Percentiles rank a stretch among this genome's conserved stretches.
These are phyloP conservation scores for Ascochyta rabiei DNA, from an alignment of 2,329 filamentous ascomycete species.

Conservation along the genomic window DNA sequence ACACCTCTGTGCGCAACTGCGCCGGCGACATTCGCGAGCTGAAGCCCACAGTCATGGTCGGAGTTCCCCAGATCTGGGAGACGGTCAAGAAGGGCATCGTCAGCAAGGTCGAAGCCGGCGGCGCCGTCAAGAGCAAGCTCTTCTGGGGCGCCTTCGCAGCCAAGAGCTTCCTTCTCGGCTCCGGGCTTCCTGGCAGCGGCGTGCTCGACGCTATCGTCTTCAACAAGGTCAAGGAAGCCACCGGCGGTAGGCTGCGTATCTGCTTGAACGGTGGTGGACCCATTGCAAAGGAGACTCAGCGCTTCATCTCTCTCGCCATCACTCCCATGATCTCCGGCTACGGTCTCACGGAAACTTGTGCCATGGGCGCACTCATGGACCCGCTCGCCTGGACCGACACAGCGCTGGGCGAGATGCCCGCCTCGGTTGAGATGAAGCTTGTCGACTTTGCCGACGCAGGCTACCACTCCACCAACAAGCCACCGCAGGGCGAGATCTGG, in stretches of 20 bases:
- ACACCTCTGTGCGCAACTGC: conserved; percentile 85
- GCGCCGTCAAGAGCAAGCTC: conserved; percentile 72
- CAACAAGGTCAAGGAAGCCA: conserved; percentile 87
- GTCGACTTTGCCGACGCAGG: conserved; percentile 89
- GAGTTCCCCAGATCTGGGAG: conserved; percentile 97
- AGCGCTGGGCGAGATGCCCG: conserved; percentile 78
- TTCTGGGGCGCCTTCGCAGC: conserved; percentile 74
- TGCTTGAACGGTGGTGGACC: conserved; percentile 95
- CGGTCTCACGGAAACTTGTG: conserved; percentile 90
- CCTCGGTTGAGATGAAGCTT: conserved; percentile 84
- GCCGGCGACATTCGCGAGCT: conserved; percentile 93
- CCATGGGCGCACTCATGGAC: conserved; percentile 80
- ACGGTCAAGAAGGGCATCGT: conserved; percentile 95
- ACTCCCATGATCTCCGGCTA: conserved; percentile 96
- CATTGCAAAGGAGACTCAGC: conserved; percentile 83
- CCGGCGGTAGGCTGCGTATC: conserved; percentile 85
- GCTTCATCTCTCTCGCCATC: conserved; percentile 89
- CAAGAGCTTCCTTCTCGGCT: conserved; percentile 65
- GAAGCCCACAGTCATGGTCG: conserved; percentile 85
- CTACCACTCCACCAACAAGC: conserved; percentile 74
- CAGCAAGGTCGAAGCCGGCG: conserved; percentile 74
- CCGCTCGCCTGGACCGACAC: conserved; percentile 82
- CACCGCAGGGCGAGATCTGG: conserved; percentile 91
- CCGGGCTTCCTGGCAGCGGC: conserved; percentile 68
- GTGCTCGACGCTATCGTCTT: conserved; percentile 86